Evolutionary conservation across 306 rosid genomes (phyloP).

Genomic region (Echinosophora koreensis): DNA sequence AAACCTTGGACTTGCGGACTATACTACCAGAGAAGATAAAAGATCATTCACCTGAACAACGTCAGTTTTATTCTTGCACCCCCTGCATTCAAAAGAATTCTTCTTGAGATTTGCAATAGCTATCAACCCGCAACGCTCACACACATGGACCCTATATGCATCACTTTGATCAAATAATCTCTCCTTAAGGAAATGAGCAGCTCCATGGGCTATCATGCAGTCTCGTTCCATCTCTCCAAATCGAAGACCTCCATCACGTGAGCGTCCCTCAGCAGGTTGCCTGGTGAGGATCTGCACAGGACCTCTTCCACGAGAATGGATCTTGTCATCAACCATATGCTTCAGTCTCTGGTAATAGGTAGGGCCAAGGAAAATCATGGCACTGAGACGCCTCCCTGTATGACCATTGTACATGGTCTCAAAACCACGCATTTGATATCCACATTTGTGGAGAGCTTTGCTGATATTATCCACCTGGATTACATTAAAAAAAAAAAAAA

Average conservation of each 20-base stretch:
- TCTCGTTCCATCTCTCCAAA: constrained; percentile 99
- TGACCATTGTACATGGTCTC: constrained; percentile 99
- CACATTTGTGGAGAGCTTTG: constrained; percentile 94
- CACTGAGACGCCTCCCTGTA: constrained; percentile 85
- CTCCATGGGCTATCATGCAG: constrained; percentile 98
- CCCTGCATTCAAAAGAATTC: constrained; percentile 93
- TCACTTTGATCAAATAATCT: constrained; percentile 96
- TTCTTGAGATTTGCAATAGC: constrained; percentile 97
- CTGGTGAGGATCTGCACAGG: constrained; percentile 98
- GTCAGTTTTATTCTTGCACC: constrained; percentile 98
- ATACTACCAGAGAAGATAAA: background rate
- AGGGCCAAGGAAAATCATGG: constrained; percentile 98
- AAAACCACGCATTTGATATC: constrained; percentile 98
- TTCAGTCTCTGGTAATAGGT: constrained; percentile 94
- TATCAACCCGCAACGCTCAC: constrained; percentile 91
- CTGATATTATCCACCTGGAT: constrained; percentile 95
- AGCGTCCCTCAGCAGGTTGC: constrained; percentile 98
- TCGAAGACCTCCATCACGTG: constrained; percentile 96
- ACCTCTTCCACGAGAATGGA: constrained; percentile 97
- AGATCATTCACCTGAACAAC: constrained; percentile 80
- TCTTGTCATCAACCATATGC: constrained; percentile 99
- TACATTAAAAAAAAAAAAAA: background rate
- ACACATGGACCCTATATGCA: constrained; percentile 94
- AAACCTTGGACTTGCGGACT: background rate
- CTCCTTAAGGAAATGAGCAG: constrained; percentile 94